A percentile compares a stretch with the other conserved stretches of the same genome.
Evolutionary conservation across 1,284 basidiomycete species (phyloP).

Genomic region (Tilletia horrida): DNA sequence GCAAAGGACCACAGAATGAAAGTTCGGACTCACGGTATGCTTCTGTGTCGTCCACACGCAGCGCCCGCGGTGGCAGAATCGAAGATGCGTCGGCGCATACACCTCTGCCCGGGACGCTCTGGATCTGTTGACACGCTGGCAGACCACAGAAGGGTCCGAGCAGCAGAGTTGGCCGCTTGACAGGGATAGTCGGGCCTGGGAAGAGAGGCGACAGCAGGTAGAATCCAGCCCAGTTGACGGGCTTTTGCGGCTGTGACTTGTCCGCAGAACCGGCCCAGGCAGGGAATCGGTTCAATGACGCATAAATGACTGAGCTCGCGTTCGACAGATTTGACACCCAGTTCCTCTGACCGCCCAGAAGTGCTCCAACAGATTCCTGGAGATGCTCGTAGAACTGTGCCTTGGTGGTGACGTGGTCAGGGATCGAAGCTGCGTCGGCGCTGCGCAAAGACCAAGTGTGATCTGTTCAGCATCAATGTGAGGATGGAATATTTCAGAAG

Average conservation of each 20-base stretch:
- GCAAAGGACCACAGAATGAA: too few species aligned
- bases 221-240: constrained; percentile 56
- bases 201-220: constrained; percentile 55
- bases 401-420: constrained; percentile 57
- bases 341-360: constrained; percentile 46
- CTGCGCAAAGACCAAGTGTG: background rate
- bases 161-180: constrained; percentile 41
- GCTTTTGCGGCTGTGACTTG: constrained; percentile 27
- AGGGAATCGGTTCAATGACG: constrained; percentile 45
- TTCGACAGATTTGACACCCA: constrained; percentile 53
- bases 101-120: constrained; percentile 48
- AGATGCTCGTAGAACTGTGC: constrained; percentile 55
- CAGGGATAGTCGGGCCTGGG: constrained; percentile 29
- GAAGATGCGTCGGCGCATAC: constrained; percentile 55
- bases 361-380: constrained; percentile 35
- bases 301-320: constrained; percentile 45
- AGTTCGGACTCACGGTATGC: constrained; percentile 41
- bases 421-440: constrained; percentile 69
- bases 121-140: constrained; percentile 56
- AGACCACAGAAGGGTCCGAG: constrained; percentile 57
- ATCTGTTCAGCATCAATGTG: background rate
- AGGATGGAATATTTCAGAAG: background rate
- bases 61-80: constrained; percentile 42
- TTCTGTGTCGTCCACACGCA: constrained; percentile 54
- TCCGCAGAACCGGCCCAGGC: constrained; percentile 24